Evolutionary conservation across 495 filamentous ascomycete species (phyloP).

Genomic region (Aspergillus steynii): DNA sequence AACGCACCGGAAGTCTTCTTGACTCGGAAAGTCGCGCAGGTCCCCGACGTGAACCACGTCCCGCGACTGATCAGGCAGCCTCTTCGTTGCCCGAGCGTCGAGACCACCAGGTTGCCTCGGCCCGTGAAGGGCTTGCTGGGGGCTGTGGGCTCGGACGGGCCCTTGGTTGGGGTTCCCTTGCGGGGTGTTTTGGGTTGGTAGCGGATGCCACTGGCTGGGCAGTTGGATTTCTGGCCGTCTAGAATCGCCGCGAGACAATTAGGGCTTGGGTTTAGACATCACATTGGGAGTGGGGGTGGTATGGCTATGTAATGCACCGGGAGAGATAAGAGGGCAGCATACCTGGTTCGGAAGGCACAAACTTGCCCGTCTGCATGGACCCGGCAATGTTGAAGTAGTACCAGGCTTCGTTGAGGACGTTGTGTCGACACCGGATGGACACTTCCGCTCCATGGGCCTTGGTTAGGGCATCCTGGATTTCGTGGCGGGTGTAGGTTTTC

Average conservation of each 20-base stretch:
- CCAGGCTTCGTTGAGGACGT: slow-evolving; percentile 75
- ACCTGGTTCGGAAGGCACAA: slow-evolving; percentile 65
- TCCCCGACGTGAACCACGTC: slow-evolving; percentile 67
- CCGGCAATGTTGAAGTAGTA: slow-evolving; percentile 83
- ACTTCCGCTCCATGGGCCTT: slow-evolving; percentile 64
- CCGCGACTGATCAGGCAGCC: slow-evolving; percentile 72
- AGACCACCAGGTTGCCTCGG: slow-evolving; percentile 60
- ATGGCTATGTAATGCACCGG: too few relatives aligned
- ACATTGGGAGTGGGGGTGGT: neutral
- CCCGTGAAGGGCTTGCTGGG: slow-evolving; percentile 53
- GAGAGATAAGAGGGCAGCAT: slow-evolving; percentile 5
- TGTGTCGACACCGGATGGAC: slow-evolving; percentile 63
- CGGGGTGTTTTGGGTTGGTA: slow-evolving; percentile 64
- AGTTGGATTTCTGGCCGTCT: slow-evolving; percentile 65
- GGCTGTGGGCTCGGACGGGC: slow-evolving; percentile 36
- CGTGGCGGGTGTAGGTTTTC: slow-evolving; percentile 56
- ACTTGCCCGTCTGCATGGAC: slow-evolving; percentile 71
- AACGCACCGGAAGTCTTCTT: slow-evolving; percentile 45
- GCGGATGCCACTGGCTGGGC: slow-evolving; percentile 59
- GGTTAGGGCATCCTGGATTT: slow-evolving; percentile 66
- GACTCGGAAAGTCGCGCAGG: slow-evolving; percentile 68
- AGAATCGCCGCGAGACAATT: neutral
- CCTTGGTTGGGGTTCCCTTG: slow-evolving; percentile 37
- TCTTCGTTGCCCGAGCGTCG: slow-evolving; percentile 47
- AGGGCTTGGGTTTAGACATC: neutral